A percentile compares a stretch with the other conserved stretches of the same genome.
phyloP scores from a whole-genome alignment of 2,329 filamentous ascomycete species.

The Ceratocystis cubensis region DNA sequence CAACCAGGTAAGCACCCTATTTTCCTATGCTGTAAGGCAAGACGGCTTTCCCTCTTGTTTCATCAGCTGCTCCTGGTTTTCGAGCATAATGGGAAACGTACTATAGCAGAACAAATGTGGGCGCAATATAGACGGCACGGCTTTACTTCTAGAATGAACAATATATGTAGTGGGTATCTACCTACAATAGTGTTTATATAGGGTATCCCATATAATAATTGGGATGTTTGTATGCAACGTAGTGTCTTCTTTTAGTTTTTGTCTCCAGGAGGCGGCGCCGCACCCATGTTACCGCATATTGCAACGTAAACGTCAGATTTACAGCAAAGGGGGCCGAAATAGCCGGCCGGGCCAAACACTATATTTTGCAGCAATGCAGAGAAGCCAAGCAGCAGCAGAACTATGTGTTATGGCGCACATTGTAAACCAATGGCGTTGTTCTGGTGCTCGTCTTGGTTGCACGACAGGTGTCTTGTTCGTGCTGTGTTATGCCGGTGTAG shows the following conservation, averaged over 20 bases:
- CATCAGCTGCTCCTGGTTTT: too few relatives aligned
- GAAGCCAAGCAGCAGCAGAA: not conserved
- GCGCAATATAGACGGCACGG: not conserved
- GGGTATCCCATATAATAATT: not conserved
- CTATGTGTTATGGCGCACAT: not conserved
- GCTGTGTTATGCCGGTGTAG: not conserved
- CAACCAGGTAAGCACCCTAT: too few relatives aligned
- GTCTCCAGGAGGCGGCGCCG: not conserved
- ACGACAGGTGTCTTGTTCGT: not conserved
- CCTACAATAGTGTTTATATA: not conserved
- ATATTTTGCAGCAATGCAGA: not conserved
- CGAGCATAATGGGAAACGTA: not conserved
- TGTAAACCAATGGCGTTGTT: not conserved
- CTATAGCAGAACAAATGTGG: not conserved
- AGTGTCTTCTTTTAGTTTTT: not conserved
- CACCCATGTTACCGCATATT: not conserved
- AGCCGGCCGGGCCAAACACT: not conserved
- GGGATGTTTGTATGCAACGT: not conserved
- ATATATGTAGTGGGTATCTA: not conserved
- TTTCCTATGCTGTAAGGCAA: too few relatives aligned
- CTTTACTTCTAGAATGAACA: not conserved
- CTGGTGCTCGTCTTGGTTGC: not conserved
- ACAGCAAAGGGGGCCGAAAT: not conserved
- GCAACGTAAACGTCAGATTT: not conserved
- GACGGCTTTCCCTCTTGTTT: too few relatives aligned